Evolutionary conservation across 2,329 filamentous ascomycete genomes (phyloP).

Genomic region (Pyrenophora graminea): DNA sequence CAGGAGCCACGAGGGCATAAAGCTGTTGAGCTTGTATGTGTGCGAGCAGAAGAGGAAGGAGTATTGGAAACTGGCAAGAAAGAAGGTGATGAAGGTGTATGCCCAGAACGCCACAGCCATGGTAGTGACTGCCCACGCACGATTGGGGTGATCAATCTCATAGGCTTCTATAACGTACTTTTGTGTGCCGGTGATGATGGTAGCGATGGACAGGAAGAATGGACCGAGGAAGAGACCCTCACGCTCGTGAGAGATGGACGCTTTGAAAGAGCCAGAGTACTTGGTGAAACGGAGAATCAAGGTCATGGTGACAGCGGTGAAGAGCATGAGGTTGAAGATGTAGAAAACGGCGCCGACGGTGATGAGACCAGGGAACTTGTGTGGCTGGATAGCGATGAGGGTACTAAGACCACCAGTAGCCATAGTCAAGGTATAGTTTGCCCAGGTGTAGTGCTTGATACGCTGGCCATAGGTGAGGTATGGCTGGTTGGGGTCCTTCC

Average conservation of each 20-base stretch:
- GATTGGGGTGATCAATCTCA: constrained; percentile 45
- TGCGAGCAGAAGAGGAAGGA: constrained; percentile 66
- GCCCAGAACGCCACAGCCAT: constrained; percentile 51
- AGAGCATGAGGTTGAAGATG: constrained; percentile 56
- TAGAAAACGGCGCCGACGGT: constrained; percentile 58
- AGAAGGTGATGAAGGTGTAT: constrained; percentile 49
- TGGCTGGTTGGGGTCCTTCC: constrained; percentile 41
- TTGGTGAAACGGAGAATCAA: constrained; percentile 53
- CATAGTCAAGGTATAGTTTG: constrained; percentile 55
- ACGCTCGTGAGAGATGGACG: constrained; percentile 55
- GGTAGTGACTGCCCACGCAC: constrained; percentile 47
- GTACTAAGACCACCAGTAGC: constrained; percentile 53
- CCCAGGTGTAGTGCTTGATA: constrained; percentile 52
- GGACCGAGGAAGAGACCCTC: constrained; percentile 57
- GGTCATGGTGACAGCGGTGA: constrained; percentile 38
- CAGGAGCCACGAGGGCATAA: constrained; percentile 76
- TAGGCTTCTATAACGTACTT: constrained; percentile 42
- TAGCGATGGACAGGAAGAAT: constrained; percentile 48
- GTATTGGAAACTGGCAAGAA: constrained; percentile 56
- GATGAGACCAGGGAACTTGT: constrained; percentile 54
- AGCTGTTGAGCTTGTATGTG: constrained; percentile 64
- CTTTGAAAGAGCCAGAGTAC: constrained; percentile 50
- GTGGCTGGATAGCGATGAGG: constrained; percentile 50
- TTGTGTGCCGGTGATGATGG: constrained; percentile 50
- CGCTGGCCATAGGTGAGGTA: constrained; percentile 34